phyloP scores from a whole-genome alignment of 1,284 basidiomycete species.

The Trametes sp. region DNA sequence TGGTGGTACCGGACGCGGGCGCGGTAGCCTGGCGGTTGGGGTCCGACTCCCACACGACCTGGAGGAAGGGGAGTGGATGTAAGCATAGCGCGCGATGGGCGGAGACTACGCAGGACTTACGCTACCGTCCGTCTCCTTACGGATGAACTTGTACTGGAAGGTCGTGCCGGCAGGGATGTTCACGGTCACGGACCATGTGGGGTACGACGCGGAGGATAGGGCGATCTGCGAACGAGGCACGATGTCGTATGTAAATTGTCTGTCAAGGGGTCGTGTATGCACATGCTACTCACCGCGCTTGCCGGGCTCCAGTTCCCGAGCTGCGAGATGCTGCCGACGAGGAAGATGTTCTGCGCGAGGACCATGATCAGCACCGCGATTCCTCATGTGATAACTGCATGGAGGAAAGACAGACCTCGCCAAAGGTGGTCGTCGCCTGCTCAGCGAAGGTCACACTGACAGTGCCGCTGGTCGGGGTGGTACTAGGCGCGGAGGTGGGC shows the following conservation, averaged over 20 bases:
- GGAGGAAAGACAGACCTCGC: slow-evolving; percentile 53
- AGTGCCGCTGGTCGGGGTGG: slow-evolving; percentile 28
- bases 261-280: background rate
- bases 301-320: slow-evolving; percentile 59
- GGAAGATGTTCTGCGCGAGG: slow-evolving; percentile 59
- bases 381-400: background rate
- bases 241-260: background rate
- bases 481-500: slow-evolving; percentile 27
- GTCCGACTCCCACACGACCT: slow-evolving; percentile 63
- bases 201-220: slow-evolving; percentile 61
- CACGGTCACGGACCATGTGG: slow-evolving; percentile 61
- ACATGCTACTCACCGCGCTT: slow-evolving; percentile 49
- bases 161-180: slow-evolving; percentile 54
- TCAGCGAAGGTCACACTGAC: slow-evolving; percentile 59
- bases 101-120: slow-evolving; percentile 45
- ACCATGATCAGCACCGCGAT: background rate
- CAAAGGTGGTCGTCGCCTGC: slow-evolving; percentile 61
- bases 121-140: slow-evolving; percentile 60
- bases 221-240: slow-evolving; percentile 49
- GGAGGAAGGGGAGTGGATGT: slow-evolving; percentile 47
- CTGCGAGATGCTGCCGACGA: slow-evolving; percentile 62
- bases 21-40: slow-evolving; percentile 59
- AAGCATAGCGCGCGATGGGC: slow-evolving; percentile 27
- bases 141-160: slow-evolving; percentile 70
- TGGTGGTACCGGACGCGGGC: slow-evolving; percentile 50